Evolutionary conservation across 805 yeast genomes (phyloP), one percentile per base, ranked within the genome.

Genomic region (Saccharomycopsis fibuligera): DNA sequence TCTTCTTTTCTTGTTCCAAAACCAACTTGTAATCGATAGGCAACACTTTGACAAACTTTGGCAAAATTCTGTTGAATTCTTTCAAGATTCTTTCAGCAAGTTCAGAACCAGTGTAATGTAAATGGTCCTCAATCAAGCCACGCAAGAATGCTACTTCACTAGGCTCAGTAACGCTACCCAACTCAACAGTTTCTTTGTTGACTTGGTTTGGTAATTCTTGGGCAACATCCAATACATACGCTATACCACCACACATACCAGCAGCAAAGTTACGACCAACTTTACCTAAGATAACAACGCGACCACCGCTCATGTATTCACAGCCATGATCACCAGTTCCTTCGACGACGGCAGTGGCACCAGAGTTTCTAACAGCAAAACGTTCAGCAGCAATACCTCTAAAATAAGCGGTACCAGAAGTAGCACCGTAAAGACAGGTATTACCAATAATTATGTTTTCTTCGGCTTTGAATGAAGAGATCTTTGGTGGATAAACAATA

Each of bases 191-290:
- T 57, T 83, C 91, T 38, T 68, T 63, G 69, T 91, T 91, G 57
- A 87, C 88, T 67, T 83, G 83, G 54, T 80, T 79, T 54, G 73
- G 73, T 61, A 91, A 90, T 63, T 89, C 96, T 63, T 90, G 96
- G 54, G 62, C 97, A 73, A 91, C 86, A 60, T 90, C 96, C 59
- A 91, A 75, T 52, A 95, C 97, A 63, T 91, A 91, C 14, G 96
- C 95, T 66, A 93, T 91, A 79, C 99, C 99, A 69, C 99, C 99
- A 59, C 97, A 90, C 85, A 93, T 93, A 74, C 99, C 99, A 49
- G 99, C 96, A 53, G 75, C 74, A 54, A 86, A 86, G 73, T 89
- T 83, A 55, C 97, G 80, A 51, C 96, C 97, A 60, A 96, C 86
- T 51, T 81, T 70, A 41, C 97, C 96, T 58, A 91, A 76, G 42